A percentile compares a stretch with the other conserved stretches of the same genome.
Conservation (phyloP, 2,329 filamentous ascomycete genomes). For the Emmonsia crescens region DNA sequence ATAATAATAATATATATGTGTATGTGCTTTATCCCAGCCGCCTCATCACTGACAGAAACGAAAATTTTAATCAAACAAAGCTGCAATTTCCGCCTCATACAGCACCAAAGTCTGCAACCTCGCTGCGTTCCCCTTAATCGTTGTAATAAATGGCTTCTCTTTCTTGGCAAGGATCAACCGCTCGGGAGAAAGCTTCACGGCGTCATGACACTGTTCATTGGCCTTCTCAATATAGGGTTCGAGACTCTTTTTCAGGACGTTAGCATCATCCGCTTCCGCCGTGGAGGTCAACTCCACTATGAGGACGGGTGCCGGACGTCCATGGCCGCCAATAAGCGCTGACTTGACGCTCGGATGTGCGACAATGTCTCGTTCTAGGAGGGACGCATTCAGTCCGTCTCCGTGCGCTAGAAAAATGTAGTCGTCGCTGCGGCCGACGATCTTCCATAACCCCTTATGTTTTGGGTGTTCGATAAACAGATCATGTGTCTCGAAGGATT, state of each 20-base stretch:
- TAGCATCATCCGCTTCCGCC: background rate
- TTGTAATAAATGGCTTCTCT: constrained; percentile 14
- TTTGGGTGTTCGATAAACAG: constrained; percentile 17
- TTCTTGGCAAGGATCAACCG: constrained; percentile 12
- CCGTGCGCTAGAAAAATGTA: background rate
- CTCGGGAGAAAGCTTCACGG: constrained; percentile 12
- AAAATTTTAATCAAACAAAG: background rate
- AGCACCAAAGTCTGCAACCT: background rate
- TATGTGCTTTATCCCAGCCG: background rate
- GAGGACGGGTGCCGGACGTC: background rate
- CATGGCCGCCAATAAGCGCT: background rate
- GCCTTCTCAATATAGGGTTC: constrained; percentile 14
- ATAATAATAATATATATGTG: background rate
- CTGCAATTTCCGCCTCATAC: background rate
- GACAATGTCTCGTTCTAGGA: background rate
- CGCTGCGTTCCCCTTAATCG: background rate
- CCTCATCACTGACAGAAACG: background rate
- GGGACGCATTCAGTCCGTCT: background rate
- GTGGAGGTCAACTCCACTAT: background rate
- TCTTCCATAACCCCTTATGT: constrained; percentile 16
- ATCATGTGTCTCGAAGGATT: constrained; percentile 17
- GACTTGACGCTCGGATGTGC: background rate
- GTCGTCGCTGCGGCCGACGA: constrained; percentile 13
- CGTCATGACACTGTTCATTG: constrained; percentile 14
- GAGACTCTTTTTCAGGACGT: constrained; percentile 6